These are phyloP conservation scores for Puccinia brachypodii DNA, from an alignment of 1,284 basidiomycete species.

Conservation along the genomic window DNA sequence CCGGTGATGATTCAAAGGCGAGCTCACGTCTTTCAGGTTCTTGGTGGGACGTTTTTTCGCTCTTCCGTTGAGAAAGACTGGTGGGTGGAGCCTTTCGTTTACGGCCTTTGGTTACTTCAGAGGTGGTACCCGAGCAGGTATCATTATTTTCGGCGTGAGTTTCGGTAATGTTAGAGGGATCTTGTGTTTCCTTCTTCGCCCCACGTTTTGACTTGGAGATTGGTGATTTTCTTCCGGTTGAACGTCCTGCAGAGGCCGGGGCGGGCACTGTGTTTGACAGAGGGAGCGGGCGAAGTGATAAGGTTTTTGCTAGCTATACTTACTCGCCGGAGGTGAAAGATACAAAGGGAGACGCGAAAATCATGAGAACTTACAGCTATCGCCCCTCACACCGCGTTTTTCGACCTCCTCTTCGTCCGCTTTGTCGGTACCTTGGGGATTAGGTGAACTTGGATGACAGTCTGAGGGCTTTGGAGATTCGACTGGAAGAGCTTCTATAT, in stretches of 20 bases:
- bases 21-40: conserved; percentile 21
- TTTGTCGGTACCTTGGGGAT: not conserved
- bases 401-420: not conserved
- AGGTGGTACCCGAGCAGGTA: not conserved
- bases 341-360: not conserved
- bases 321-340: not conserved
- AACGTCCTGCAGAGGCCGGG: not conserved
- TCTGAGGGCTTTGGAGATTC: not conserved
- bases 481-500: not conserved
- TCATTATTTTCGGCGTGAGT: not conserved
- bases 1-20: not conserved
- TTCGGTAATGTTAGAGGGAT: not conserved
- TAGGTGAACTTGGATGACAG: not conserved
- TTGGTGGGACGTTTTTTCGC: not conserved
- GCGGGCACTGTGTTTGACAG: not conserved
- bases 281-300: not conserved
- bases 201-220: not conserved
- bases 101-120: not conserved
- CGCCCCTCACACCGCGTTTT: not conserved
- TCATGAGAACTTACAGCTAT: not conserved
- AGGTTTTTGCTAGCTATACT: not conserved
- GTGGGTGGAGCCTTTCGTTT: conserved; percentile 22
- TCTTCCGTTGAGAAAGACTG: conserved; percentile 5
- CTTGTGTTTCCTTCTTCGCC: not conserved
- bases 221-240: not conserved